These are phyloP conservation scores for Emmonsiellopsis sp. DNA, from an alignment of 2,329 filamentous ascomycete genomes.

Conservation along the genomic window DNA sequence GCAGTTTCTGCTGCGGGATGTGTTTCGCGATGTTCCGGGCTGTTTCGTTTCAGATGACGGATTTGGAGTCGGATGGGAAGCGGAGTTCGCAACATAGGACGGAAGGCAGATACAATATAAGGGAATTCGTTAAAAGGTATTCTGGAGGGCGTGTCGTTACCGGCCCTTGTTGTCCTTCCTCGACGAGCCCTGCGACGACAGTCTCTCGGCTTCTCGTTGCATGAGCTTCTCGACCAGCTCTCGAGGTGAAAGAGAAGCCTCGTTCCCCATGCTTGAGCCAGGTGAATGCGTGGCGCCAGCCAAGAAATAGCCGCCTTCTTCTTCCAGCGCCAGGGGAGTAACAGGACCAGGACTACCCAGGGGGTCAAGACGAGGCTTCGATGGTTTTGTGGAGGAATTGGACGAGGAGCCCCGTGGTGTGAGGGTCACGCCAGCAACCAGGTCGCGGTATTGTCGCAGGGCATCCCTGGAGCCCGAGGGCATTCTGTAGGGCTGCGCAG, in stretches of 20 bases:
- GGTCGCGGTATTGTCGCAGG: constrained; percentile 35
- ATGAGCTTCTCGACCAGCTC: constrained; percentile 27
- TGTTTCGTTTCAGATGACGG: too few relatives aligned
- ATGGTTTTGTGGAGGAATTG: constrained; percentile 25
- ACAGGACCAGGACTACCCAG: constrained; percentile 38
- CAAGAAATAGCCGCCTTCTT: constrained; percentile 31
- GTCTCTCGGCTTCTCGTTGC: constrained; percentile 24
- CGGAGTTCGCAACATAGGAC: background rate
- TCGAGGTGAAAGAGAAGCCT: constrained; percentile 18
- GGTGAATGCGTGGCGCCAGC: constrained; percentile 17
- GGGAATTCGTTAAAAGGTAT: background rate
- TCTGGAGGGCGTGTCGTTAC: constrained; percentile 11
- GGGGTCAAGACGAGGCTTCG: constrained; percentile 36
- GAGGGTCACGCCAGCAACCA: constrained; percentile 27
- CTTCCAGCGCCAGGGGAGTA: constrained; percentile 35
- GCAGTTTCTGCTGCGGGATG: too few relatives aligned
- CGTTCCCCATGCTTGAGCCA: constrained; percentile 10
- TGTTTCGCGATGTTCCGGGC: too few relatives aligned
- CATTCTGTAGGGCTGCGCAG: constrained; percentile 20
- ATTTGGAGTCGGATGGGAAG: too few relatives aligned
- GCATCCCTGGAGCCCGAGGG: constrained; percentile 28
- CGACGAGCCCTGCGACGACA: constrained; percentile 16
- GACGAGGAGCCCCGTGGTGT: constrained; percentile 22
- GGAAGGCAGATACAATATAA: background rate
- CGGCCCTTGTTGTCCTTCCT: constrained; percentile 21